Evolutionary conservation across 345 rosid species (phyloP).

Genomic region (Theobroma cacao): DNA sequence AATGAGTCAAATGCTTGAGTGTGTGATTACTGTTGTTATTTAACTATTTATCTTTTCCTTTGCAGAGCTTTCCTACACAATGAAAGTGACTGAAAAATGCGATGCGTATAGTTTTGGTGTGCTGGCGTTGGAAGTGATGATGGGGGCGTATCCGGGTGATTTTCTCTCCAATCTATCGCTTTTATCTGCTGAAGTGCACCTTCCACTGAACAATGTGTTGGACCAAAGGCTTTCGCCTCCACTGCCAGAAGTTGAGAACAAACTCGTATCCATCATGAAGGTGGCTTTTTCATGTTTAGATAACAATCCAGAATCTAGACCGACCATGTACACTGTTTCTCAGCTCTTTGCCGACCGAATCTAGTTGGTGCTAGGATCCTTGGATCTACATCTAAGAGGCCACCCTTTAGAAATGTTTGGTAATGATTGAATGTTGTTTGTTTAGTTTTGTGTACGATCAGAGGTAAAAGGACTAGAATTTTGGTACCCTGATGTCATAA

Average conservation of each 20-base stretch:
- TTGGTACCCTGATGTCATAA: background rate
- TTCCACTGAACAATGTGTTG: background rate
- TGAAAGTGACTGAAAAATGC: slow-evolving; percentile 11
- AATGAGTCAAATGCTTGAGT: no score
- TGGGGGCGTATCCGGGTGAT: slow-evolving; percentile 20
- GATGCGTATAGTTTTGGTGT: slow-evolving; percentile 27
- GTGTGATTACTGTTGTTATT: no score
- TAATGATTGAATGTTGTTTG: background rate
- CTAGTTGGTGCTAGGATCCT: background rate
- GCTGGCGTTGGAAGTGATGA: slow-evolving; percentile 12
- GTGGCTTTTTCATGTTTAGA: slow-evolving; percentile 30
- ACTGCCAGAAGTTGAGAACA: slow-evolving; percentile 15
- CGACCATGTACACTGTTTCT: slow-evolving; percentile 32
- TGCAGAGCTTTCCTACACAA: slow-evolving; percentile 28
- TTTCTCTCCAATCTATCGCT: background rate
- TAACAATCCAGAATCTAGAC: slow-evolving; percentile 35
- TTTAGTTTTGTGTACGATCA: background rate
- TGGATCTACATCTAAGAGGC: background rate
- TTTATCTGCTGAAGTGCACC: background rate
- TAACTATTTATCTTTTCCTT: background rate
- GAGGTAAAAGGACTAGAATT: background rate
- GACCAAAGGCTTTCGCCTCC: slow-evolving; percentile 31
- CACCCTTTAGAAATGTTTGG: background rate
- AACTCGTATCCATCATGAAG: slow-evolving; percentile 19
- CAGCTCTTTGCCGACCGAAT: slow-evolving; percentile 5